Evolutionary conservation across 2,329 filamentous ascomycete genomes (phyloP).

Genomic region (Daldinia eschscholtzii): DNA sequence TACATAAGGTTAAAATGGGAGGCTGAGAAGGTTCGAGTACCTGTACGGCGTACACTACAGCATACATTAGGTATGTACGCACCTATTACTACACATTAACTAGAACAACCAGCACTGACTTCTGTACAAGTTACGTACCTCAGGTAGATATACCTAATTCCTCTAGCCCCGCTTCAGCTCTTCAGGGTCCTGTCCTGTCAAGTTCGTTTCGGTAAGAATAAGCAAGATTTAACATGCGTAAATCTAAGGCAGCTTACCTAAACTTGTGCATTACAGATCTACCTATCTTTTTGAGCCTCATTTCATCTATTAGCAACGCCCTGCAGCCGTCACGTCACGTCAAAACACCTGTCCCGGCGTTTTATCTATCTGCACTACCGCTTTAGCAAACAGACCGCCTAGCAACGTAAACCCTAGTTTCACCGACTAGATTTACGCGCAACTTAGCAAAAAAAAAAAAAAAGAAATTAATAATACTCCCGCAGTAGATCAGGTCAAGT

Average conservation of each 20-base stretch:
- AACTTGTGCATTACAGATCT: constrained; percentile 26
- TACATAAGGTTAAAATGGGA: neutral
- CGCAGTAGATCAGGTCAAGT: constrained; percentile 10
- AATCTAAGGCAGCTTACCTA: constrained; percentile 3
- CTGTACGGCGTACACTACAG: neutral
- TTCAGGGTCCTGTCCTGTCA: constrained; percentile 24
- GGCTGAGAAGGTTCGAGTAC: neutral
- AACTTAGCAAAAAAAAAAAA: neutral
- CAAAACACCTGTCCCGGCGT: constrained; percentile 1
- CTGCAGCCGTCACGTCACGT: constrained; percentile 26
- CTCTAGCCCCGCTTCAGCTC: constrained; percentile 3
- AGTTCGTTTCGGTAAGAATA: constrained; percentile 33
- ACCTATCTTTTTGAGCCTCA: constrained; percentile 35
- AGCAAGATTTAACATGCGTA: neutral
- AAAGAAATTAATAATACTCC: neutral
- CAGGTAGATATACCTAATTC: neutral
- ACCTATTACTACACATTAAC: neutral
- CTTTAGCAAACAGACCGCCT: constrained; percentile 7
- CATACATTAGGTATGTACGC: neutral
- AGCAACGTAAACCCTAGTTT: constrained; percentile 4
- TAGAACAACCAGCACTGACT: neutral
- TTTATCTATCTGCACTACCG: neutral
- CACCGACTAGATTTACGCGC: neutral
- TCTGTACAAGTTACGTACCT: neutral
- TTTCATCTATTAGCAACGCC: constrained; percentile 18